phyloP scores from a whole-genome alignment of 495 filamentous ascomycete genomes.

The Podospora bellae-mahoneyi region DNA sequence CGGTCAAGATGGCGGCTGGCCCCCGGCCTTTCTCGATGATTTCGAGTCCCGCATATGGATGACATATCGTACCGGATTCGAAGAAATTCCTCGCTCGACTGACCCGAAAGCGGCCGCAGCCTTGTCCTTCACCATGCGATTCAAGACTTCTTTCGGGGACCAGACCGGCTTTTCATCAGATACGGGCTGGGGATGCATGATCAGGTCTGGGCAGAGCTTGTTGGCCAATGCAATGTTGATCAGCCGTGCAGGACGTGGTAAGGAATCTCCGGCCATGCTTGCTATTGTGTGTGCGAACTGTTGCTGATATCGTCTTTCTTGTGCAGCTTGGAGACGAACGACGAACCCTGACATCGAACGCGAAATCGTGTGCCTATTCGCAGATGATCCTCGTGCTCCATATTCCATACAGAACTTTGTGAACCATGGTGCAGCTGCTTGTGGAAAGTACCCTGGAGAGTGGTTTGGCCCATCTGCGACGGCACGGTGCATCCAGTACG shows the following conservation, averaged over 20 bases:
- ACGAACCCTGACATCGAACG: conserved; percentile 60
- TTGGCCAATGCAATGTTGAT: conserved; percentile 79
- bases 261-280: conserved; percentile 15
- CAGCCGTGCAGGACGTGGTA: conserved; percentile 76
- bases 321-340: conserved; percentile 73
- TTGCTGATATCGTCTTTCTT: neutral
- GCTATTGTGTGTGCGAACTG: neutral
- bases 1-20: conserved; percentile 67
- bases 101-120: conserved; percentile 64
- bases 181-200: conserved; percentile 99
- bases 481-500: conserved; percentile 91
- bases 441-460: conserved; percentile 91
- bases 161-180: conserved; percentile 86
- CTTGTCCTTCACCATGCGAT: conserved; percentile 80
- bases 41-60: conserved; percentile 95
- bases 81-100: conserved; percentile 73
- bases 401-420: conserved; percentile 98
- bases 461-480: conserved; percentile 99
- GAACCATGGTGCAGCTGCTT: conserved; percentile 77
- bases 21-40: conserved; percentile 79
- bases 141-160: conserved; percentile 77
- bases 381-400: conserved; percentile 78
- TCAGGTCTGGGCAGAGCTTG: conserved; percentile 89
- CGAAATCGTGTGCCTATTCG: conserved; percentile 75
- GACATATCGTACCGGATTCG: conserved; percentile 89